A percentile compares a stretch with the other conserved stretches of the same genome.
These are phyloP conservation scores for Nicotiana rustica DNA, from an alignment of 305 asterid genomes.

Conservation along the genomic window DNA sequence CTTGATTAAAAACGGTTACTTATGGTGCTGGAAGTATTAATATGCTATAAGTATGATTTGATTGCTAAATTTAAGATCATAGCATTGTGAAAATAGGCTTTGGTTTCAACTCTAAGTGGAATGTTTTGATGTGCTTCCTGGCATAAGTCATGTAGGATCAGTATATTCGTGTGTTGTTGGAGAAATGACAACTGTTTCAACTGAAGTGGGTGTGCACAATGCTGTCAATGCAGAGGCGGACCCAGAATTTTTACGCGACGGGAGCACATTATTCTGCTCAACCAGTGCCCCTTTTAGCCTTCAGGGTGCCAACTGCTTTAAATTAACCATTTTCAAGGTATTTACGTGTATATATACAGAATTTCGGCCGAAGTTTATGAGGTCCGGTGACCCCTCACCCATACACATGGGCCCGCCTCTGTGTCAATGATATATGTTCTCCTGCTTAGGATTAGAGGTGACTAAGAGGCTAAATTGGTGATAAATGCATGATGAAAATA, in stretches of 20 bases:
- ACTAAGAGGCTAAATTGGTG: neutral
- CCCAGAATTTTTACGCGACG: no score
- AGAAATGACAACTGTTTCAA: neutral
- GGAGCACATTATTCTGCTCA: no score
- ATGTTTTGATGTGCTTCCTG: no score
- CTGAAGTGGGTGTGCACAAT: neutral
- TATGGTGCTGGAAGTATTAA: neutral
- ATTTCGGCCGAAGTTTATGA: no score
- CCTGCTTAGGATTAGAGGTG: neutral
- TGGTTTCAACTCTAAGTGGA: neutral
- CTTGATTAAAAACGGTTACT: neutral
- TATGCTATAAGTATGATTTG: neutral
- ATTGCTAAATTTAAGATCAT: neutral
- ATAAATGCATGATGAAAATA: no score
- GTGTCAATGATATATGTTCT: neutral
- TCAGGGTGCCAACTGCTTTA: no score
- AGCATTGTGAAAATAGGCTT: neutral
- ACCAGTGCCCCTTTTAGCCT: no score
- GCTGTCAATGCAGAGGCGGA: neutral
- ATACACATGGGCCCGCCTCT: no score
- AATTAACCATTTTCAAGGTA: no score
- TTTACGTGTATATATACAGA: no score
- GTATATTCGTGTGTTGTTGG: neutral
- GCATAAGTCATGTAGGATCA: neutral
- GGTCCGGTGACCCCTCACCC: no score